Conservation (phyloP, 2,329 filamentous ascomycete genomes). For the Ophiostoma sp. region DNA sequence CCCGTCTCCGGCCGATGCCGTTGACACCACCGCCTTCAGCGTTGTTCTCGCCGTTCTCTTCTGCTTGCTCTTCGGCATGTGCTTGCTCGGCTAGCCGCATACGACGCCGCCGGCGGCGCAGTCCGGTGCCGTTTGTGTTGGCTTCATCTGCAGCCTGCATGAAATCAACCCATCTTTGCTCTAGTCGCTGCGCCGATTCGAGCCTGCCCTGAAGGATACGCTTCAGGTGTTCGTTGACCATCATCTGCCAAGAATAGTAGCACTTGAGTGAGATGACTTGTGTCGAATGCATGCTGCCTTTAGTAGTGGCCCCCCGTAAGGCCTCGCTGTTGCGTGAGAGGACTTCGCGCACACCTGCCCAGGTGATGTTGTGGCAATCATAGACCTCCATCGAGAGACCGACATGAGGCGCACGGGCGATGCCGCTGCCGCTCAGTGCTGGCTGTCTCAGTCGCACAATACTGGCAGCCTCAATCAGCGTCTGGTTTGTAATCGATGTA, state of each 20-base stretch:
- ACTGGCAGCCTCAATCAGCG: conserved; percentile 31
- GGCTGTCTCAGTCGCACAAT: background rate
- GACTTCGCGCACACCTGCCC: conserved; percentile 84
- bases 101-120: conserved; percentile 65
- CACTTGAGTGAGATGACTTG: conserved; percentile 85
- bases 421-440: background rate
- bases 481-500: conserved; percentile 80
- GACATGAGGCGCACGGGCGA: conserved; percentile 41
- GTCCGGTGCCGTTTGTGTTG: conserved; percentile 59
- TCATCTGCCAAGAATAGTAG: conserved; percentile 93
- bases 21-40: conserved; percentile 51
- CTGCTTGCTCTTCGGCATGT: conserved; percentile 43
- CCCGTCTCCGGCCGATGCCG: conserved; percentile 27
- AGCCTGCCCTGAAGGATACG: conserved; percentile 74
- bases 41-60: conserved; percentile 54
- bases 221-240: conserved; percentile 88
- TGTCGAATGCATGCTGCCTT: conserved; percentile 54
- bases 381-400: conserved; percentile 77
- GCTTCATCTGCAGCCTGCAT: conserved; percentile 91
- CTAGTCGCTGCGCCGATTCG: conserved; percentile 66
- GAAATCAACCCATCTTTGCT: conserved; percentile 87
- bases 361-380: conserved; percentile 87
- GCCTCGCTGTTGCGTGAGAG: conserved; percentile 78
- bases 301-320: conserved; percentile 39
- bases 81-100: conserved; percentile 62